Evolutionary conservation across 2,329 filamentous ascomycete species (phyloP), one percentile per base, ranked within the genome.

Genomic region (Trichoderma simmonsii): DNA sequence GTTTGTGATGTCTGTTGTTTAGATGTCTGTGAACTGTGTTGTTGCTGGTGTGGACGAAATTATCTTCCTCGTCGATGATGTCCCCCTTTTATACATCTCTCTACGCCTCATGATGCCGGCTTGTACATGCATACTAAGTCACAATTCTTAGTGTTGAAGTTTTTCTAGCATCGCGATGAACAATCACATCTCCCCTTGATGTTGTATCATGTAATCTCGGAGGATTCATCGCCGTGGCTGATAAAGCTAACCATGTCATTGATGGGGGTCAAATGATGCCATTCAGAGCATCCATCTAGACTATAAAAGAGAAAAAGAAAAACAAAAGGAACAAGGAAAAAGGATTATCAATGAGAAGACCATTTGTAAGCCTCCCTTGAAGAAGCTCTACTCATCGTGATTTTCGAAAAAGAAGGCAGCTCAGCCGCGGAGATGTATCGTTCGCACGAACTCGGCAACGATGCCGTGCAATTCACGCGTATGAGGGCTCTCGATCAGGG

Each of bases 321-420:
- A 11, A 2, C 1, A 2, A 48, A 3, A n/a, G 8, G 36, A 6
- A 15, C 18, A 18, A 39, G 15, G 8, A 39, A 39, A 39, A 21
- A 48, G 14, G 18, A 48, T 48, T n/a, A 48, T 48, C 14, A 48
- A 21, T 48, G 15, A 21, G 1, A n/a, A 5, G 1, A 0, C 4
- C 43, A 18, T 48, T 48, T 48, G 18, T 18, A 48, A 18, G 18
- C 43, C 43, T 48, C 18, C 15, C 43, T 1, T 48, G 43, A 2
- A 48, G 43, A 1, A 8, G n/a, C n/a, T 48, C 3, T 4, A 3
- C 7, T 48, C 18, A 48, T 48, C 4, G 2, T 21, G 7, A 21
- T 48, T 0, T 1, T 2, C 43, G 9, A 1, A 48, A 3, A 0
- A 4, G 4, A 48, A 21, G n/a, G n/a, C 18, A 21, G 6, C 43